Evolutionary conservation across 257 asterid species (phyloP), one percentile per base, ranked within the genome.

Genomic region (Solanum acaule): DNA sequence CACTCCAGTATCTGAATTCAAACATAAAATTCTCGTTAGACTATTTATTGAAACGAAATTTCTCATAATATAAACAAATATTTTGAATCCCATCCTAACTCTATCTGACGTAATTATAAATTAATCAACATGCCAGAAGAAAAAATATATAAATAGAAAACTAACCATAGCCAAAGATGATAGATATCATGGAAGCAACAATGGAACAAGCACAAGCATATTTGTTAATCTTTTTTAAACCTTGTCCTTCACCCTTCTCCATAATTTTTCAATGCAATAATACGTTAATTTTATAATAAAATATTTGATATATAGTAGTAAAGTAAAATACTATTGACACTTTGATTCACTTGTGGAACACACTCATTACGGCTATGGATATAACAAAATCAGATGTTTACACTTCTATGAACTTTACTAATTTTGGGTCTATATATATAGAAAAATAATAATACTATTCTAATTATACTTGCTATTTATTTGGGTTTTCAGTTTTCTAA

Each of bases 151-250:
- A 18, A 2, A 18, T 10, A 10, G 2, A 77, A 22, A 77, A 79
- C 90, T 87, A 9, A 94, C 98, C 98, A 79, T 95, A 95, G 68
- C 98, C 98, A 71, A 95, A 95, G 52, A 95, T 94, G 88, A 94
- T 94, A 59, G 97, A 92, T 22, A 95, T 93, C 97, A 93, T 94
- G 27, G 98, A 95, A 29, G 94, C 97, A 81, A 95, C 96, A 0
- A 91, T 12, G 6, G 97, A 91, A 88, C 98, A 95, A 44, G 93
- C 94, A 71, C 87, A 82, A 20, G 98, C 94, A 90, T 95, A 93
- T 61, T 87, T 89, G 90, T 95, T 94, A 65, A 94, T 88, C 92
- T 79, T 91, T 72, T 38, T 59, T 10, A 70, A 14, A 56, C 83
- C 49, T 40, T 86, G 88, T 61, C 73, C 91, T 10, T 8, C 85